Base-by-base conservation (phyloP, 495 filamentous ascomycete species). In the Lichenothelia convexa region DNA sequence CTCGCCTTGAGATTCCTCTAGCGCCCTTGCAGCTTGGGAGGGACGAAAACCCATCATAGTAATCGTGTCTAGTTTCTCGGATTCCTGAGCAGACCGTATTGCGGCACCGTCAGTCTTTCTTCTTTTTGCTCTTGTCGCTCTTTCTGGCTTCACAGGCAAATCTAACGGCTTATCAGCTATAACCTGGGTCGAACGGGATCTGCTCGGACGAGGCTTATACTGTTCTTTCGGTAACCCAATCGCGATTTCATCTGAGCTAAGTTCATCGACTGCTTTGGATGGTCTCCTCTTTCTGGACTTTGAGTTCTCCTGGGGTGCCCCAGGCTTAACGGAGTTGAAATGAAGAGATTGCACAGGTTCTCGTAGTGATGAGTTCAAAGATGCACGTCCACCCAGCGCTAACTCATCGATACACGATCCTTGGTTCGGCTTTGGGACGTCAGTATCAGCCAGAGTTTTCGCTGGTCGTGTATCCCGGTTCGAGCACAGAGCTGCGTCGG, bases 151-250 rank as follows among this genome's bases (percentile, higher is more conserved):
- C 19, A 19, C 2, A 1, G 4, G 15, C 15, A 7, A 9, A 8
- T 11, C 12, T 29, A 32, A 26, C 19, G 41, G n/a, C 37, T 22
- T 20, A 29, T 29, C 30, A 30, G 29, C 12, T 36, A 5, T 19
- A 30, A 21, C 17, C 21, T n/a, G 13, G 17, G 21, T 27, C 18
- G 27, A 38, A 27, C 19, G 9, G 26, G 35, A 15, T 13, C 21
- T 15, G 12, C 18, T 15, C 5, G 35, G 18, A 17, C 54, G 40
- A 18, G 56, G 51, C 37, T 52, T 43, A 38, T 55, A 59, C 12
- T 38, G 31, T 33, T 59, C 54, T 39, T 44, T 48, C 18, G 47
- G 49, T 13, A 54, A 32, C 13, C 45, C 52, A 34, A 52, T 43
- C 3, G 37, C 43, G 1, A 23, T 13, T 13, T 49, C 41, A 18